These are phyloP conservation scores for Nemania abortiva DNA, from an alignment of 2,329 filamentous ascomycete genomes.

Conservation along the genomic window DNA sequence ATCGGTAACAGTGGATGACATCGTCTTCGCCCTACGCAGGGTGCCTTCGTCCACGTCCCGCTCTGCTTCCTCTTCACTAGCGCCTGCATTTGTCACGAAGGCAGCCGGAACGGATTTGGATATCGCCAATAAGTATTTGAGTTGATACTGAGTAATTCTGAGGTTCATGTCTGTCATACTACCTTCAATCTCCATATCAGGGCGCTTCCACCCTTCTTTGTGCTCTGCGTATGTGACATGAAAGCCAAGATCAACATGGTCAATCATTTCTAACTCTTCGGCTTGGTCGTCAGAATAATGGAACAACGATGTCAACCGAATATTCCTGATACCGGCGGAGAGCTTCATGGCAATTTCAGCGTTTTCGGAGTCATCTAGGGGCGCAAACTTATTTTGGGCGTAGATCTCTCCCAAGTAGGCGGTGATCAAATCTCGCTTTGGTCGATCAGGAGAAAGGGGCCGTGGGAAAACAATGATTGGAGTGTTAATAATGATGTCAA, in stretches of 20 bases:
- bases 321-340: conserved; percentile 90
- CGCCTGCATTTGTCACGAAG: conserved; percentile 80
- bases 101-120: conserved; percentile 88
- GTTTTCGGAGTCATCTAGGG: conserved; percentile 80
- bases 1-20: conserved; percentile 53
- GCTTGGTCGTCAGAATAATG: conserved; percentile 78
- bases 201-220: conserved; percentile 78
- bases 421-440: conserved; percentile 84
- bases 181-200: conserved; percentile 91
- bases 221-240: conserved; percentile 94
- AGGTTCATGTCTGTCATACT: conserved; percentile 95
- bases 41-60: conserved; percentile 75
- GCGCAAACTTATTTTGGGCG: conserved; percentile 90
- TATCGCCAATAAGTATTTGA: conserved; percentile 89
- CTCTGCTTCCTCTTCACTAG: conserved; percentile 78
- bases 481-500: conserved; percentile 92
- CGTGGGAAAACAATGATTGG: conserved; percentile 96
- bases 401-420: conserved; percentile 98
- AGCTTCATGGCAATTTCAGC: conserved; percentile 88
- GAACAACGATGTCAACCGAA: conserved; percentile 89
- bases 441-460: conserved; percentile 75
- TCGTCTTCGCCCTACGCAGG: conserved; percentile 62
- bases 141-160: conserved; percentile 87
- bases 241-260: conserved; percentile 95
- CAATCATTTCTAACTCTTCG: conserved; percentile 95